Percentiles rank a stretch among this genome's conserved stretches.
These are phyloP conservation scores for Cyberlindnera nakhonratchasimensis DNA, from an alignment of 805 yeast species.

Conservation along the genomic window DNA sequence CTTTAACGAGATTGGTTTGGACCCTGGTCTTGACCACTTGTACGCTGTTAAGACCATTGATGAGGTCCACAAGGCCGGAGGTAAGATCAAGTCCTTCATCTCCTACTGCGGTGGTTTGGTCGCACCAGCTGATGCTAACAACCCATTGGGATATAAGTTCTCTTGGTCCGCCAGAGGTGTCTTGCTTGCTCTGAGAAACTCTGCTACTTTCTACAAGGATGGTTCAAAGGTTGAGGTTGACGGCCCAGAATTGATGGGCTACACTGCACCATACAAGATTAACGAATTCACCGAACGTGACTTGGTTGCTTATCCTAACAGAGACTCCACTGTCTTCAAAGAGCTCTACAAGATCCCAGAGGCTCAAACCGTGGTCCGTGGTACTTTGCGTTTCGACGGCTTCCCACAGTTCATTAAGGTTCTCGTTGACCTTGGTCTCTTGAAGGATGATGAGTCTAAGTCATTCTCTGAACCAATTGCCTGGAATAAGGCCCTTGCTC, in stretches of 20 bases:
- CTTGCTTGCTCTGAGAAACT: slow-evolving; percentile 88
- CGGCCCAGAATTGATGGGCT: slow-evolving; percentile 90
- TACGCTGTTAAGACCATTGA: slow-evolving; percentile 98
- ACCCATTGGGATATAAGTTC: slow-evolving; percentile 97
- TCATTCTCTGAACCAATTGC: slow-evolving; percentile 55
- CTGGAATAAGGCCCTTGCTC: slow-evolving; percentile 87
- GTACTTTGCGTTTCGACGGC: slow-evolving; percentile 96
- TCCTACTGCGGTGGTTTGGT: slow-evolving; percentile 99
- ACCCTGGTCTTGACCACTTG: slow-evolving; percentile 97
- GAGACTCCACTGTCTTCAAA: slow-evolving; percentile 93
- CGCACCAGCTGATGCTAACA: slow-evolving; percentile 96
- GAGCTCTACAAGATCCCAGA: slow-evolving; percentile 94
- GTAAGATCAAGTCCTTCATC: slow-evolving; percentile 89
- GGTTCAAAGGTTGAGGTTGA: slow-evolving; percentile 77
- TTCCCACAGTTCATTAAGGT: slow-evolving; percentile 98
- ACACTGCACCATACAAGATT: slow-evolving; percentile 92
- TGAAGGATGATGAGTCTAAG: slow-evolving; percentile 69
- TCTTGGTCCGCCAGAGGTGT: slow-evolving; percentile 99
- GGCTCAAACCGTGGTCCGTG: slow-evolving; percentile 95
- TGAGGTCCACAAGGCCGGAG: slow-evolving; percentile 88
- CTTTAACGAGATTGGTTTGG: slow-evolving; percentile 98
- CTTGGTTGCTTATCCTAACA: slow-evolving; percentile 93
- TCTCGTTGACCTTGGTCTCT: slow-evolving; percentile 88
- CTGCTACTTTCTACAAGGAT: slow-evolving; percentile 84
- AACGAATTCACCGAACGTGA: slow-evolving; percentile 73